Evolutionary conservation across 768 basidiomycete species (phyloP), one percentile per base, ranked within the genome.

Genomic region (Lactarius deliciosus): DNA sequence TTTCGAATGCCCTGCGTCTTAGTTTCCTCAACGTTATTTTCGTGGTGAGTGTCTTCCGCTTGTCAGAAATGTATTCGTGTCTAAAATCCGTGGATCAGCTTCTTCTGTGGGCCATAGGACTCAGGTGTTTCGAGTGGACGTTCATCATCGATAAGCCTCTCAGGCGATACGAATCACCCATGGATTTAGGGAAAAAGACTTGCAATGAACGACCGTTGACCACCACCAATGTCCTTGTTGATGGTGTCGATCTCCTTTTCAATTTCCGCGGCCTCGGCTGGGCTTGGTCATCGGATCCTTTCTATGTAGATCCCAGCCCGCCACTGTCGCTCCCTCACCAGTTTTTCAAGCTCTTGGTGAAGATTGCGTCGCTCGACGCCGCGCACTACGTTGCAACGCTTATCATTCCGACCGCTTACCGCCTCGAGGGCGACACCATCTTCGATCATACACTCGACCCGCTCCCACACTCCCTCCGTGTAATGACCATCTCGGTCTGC

Each of bases 221-320:
- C 1, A 1, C 50, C 20, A 0, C 16, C 4, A 58, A 67, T 20
- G 18, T 69, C 38, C 25, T 69, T 34, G 4, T 61, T 8, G 71
- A 72, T 18, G 68, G 65, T 0, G 7, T 25, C 16, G 70, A 71
- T 20, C 60, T 72, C 40, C 45, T 68, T 40, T 69, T 57, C 58
- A 72, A 68, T 25, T 56, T 63, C 15, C 70, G 71, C 38, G 71
- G 70, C 8, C 32, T 63, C 45, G 70, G 70, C 7, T 72, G 71
- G 68, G 57, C 62, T 13, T 72, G 70, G 71, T 64, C 71, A 13
- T 61, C 63, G 13, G 28, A 62, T 1, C 45, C 70, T 32, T 65
- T 66, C 56, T 61, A 61, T 47, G 57, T 1, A 10, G 28, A 34
- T 6, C 22, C 47, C 1, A 57, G 8, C 40, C 55, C 57, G 13